Evolutionary conservation across 2,329 filamentous ascomycete genomes (phyloP).

Genomic region (Ascocoryne sarcoides): DNA sequence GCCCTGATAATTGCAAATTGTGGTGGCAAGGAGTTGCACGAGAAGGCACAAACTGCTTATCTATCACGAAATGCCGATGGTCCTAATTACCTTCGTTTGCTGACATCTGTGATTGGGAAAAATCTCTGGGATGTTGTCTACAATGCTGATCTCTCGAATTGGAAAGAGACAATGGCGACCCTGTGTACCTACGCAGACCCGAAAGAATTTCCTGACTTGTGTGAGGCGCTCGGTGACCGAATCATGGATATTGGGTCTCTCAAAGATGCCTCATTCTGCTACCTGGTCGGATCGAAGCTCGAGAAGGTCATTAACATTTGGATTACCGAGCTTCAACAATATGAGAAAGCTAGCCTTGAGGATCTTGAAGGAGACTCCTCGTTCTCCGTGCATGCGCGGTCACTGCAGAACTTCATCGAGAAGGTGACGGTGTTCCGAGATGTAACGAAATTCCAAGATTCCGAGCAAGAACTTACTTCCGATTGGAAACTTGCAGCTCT

Average conservation of each 20-base stretch:
- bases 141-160: slow-evolving; percentile 85
- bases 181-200: slow-evolving; percentile 92
- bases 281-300: slow-evolving; percentile 87
- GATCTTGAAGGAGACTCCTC: slow-evolving; percentile 63
- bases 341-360: slow-evolving; percentile 66
- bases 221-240: slow-evolving; percentile 87
- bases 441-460: slow-evolving; percentile 83
- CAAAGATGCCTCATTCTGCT: slow-evolving; percentile 95
- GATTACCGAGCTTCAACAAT: slow-evolving; percentile 81
- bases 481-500: slow-evolving; percentile 84
- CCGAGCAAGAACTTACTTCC: slow-evolving; percentile 58
- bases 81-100: slow-evolving; percentile 84
- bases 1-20: slow-evolving; percentile 98
- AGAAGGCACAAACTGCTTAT: slow-evolving; percentile 89
- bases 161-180: slow-evolving; percentile 96
- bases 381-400: slow-evolving; percentile 85
- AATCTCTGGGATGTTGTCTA: slow-evolving; percentile 98
- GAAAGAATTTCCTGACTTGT: slow-evolving; percentile 86
- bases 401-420: slow-evolving; percentile 89
- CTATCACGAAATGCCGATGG: slow-evolving; percentile 72
- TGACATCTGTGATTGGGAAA: slow-evolving; percentile 88
- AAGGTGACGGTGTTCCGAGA: slow-evolving; percentile 96
- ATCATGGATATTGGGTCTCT: slow-evolving; percentile 69
- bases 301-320: slow-evolving; percentile 96
- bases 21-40: slow-evolving; percentile 83